A percentile compares a stretch with the other conserved stretches of the same genome.
Evolutionary conservation across 306 rosid species (phyloP).

Genomic region (Vigna angularis): DNA sequence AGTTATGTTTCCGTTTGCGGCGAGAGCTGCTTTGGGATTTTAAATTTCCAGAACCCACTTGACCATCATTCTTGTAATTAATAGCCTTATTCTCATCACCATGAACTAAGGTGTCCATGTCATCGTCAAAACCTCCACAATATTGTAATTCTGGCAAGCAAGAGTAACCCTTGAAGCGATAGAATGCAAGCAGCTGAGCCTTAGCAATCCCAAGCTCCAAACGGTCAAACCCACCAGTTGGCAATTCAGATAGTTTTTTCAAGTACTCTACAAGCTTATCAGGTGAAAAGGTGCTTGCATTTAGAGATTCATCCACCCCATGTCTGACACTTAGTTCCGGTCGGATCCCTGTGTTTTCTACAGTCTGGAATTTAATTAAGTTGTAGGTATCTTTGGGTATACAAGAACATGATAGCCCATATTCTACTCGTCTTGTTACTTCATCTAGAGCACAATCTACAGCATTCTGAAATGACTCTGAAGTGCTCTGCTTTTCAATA

Average conservation of each 20-base stretch:
- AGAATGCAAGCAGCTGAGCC: constrained; percentile 83
- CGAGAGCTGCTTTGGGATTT: constrained; percentile 54
- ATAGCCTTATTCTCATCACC: constrained; percentile 49
- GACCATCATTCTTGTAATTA: constrained; percentile 60
- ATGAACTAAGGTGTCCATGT: constrained; percentile 42
- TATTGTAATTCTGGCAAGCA: constrained; percentile 77
- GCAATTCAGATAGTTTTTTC: constrained; percentile 65
- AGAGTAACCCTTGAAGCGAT: constrained; percentile 73
- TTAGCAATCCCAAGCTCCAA: constrained; percentile 80
- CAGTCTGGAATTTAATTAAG: constrained; percentile 60
- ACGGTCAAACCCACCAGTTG: constrained; percentile 62
- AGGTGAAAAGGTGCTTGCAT: constrained; percentile 66
- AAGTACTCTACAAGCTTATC: constrained; percentile 60
- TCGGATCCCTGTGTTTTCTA: constrained; percentile 86
- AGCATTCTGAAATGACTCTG: constrained; percentile 84
- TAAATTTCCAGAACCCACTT: constrained; percentile 47
- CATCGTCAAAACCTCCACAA: constrained; percentile 70
- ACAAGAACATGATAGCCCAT: constrained; percentile 85
- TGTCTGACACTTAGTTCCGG: constrained; percentile 57
- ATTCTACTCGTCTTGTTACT: constrained; percentile 76
- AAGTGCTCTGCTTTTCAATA: constrained; percentile 71
- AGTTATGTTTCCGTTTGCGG: constrained; percentile 76
- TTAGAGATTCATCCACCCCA: constrained; percentile 62
- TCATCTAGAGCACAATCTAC: constrained; percentile 87
- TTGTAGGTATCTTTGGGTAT: constrained; percentile 65